These are phyloP conservation scores for Vanrija sp. DNA, from an alignment of 1,284 basidiomycete species.

Conservation along the genomic window DNA sequence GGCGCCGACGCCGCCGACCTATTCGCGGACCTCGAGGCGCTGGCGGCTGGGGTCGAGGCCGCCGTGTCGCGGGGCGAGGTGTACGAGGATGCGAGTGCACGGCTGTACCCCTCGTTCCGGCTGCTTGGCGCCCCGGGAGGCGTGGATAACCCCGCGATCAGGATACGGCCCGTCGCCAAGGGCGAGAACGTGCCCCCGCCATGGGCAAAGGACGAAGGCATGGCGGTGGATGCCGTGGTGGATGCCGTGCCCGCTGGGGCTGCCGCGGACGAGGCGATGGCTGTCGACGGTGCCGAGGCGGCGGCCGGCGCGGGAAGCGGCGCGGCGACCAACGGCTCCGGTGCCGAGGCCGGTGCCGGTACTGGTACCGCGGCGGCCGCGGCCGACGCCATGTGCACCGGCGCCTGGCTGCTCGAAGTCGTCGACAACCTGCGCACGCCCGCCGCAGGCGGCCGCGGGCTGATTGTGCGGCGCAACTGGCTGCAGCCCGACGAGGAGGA, in stretches of 20 bases:
- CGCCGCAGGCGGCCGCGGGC: constrained; percentile 9
- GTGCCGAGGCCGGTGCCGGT: no score
- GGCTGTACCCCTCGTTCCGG: constrained; percentile 15
- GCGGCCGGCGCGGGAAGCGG: no score
- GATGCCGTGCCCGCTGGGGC: neutral
- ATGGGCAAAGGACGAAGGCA: neutral
- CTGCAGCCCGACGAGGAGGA: constrained; percentile 11
- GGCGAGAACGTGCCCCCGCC: constrained; percentile 13
- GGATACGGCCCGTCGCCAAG: constrained; percentile 8
- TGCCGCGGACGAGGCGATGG: constrained; percentile 1
- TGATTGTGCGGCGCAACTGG: constrained; percentile 35
- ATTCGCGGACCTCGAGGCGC: constrained; percentile 35
- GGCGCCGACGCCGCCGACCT: constrained; percentile 17
- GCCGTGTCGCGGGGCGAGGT: neutral
- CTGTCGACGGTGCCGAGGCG: neutral
- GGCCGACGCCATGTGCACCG: constrained; percentile 1
- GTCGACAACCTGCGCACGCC: constrained; percentile 3
- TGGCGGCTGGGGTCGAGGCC: constrained; percentile 13
- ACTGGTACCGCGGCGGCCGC: neutral
- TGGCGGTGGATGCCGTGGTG: neutral
- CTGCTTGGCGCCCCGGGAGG: constrained; percentile 3
- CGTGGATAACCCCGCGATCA: constrained; percentile 7
- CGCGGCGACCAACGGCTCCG: no score
- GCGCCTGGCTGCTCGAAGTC: constrained; percentile 12
- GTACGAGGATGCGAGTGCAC: constrained; percentile 4